Conservation (phyloP, 2,329 filamentous ascomycete genomes). For the Botryotinia convoluta region DNA sequence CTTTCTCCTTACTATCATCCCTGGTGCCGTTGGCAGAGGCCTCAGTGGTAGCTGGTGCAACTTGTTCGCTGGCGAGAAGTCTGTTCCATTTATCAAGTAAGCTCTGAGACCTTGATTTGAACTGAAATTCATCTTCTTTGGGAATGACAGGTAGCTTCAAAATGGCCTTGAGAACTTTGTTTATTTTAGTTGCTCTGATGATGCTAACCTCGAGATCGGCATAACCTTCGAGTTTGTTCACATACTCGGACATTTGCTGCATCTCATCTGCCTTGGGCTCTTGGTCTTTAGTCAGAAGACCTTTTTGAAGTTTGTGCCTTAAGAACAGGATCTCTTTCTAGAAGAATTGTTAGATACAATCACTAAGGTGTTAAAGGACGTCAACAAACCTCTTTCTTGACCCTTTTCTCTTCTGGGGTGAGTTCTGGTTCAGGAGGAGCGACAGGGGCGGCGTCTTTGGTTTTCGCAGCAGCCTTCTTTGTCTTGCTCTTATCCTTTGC, state of each 20-base stretch:
- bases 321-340: slow-evolving; percentile 84
- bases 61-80: slow-evolving; percentile 62
- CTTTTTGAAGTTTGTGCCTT: slow-evolving; percentile 91
- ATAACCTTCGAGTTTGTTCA: slow-evolving; percentile 77
- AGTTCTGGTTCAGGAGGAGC: slow-evolving; percentile 56
- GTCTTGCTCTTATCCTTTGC: slow-evolving; percentile 40
- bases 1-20: slow-evolving; percentile 43
- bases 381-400: slow-evolving; percentile 56
- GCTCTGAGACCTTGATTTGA: slow-evolving; percentile 77
- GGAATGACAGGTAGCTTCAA: slow-evolving; percentile 80
- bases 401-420: slow-evolving; percentile 55
- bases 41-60: slow-evolving; percentile 39
- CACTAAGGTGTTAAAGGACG: neutral
- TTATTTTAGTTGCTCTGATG: slow-evolving; percentile 91
- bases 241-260: slow-evolving; percentile 71
- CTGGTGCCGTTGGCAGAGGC: slow-evolving; percentile 35
- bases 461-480: slow-evolving; percentile 54
- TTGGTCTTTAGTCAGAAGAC: slow-evolving; percentile 80
- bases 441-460: slow-evolving; percentile 53
- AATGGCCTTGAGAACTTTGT: slow-evolving; percentile 96
- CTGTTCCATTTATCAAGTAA: slow-evolving; percentile 90
- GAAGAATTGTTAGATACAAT: slow-evolving; percentile 38
- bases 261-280: slow-evolving; percentile 85
- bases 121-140: slow-evolving; percentile 82
- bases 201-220: slow-evolving; percentile 83